Percentiles rank a stretch among this genome's conserved stretches.
phyloP scores from a whole-genome alignment of 805 yeast genomes.

The Nakazawaea anatomiae region DNA sequence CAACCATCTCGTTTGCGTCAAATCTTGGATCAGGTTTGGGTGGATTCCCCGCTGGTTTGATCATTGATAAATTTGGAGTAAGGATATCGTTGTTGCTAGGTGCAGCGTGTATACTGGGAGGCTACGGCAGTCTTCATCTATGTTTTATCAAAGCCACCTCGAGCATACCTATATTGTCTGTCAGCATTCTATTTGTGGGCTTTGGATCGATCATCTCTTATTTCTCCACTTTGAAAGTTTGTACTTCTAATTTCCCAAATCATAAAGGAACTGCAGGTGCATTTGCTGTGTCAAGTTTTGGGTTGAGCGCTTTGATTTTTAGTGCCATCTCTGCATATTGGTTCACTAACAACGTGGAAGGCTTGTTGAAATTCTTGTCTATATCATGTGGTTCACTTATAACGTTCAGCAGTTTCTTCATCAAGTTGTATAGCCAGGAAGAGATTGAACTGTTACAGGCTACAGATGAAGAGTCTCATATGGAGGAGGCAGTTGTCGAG shows the following conservation, averaged over 20 bases:
- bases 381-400: conserved; percentile 42
- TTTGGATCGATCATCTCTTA: conserved; percentile 59
- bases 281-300: conserved; percentile 62
- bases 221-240: conserved; percentile 53
- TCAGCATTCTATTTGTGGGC: conserved; percentile 50
- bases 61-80: conserved; percentile 61
- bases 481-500: conserved; percentile 1
- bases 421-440: conserved; percentile 28
- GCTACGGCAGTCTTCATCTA: conserved; percentile 45
- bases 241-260: conserved; percentile 61
- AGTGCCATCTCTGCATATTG: conserved; percentile 49
- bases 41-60: conserved; percentile 65
- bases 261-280: conserved; percentile 70
- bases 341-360: conserved; percentile 47
- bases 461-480: neutral
- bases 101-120: conserved; percentile 44
- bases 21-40: conserved; percentile 63
- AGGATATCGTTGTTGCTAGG: conserved; percentile 48
- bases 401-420: conserved; percentile 39
- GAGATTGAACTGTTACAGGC: conserved; percentile 16
- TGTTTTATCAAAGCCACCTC: conserved; percentile 37
- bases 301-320: conserved; percentile 63
- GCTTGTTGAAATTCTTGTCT: conserved; percentile 50
- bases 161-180: conserved; percentile 35
- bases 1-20: conserved; percentile 56